These are phyloP conservation scores for Pseudogymnoascus destructans DNA, from an alignment of 2,329 filamentous ascomycete genomes.

Conservation along the genomic window DNA sequence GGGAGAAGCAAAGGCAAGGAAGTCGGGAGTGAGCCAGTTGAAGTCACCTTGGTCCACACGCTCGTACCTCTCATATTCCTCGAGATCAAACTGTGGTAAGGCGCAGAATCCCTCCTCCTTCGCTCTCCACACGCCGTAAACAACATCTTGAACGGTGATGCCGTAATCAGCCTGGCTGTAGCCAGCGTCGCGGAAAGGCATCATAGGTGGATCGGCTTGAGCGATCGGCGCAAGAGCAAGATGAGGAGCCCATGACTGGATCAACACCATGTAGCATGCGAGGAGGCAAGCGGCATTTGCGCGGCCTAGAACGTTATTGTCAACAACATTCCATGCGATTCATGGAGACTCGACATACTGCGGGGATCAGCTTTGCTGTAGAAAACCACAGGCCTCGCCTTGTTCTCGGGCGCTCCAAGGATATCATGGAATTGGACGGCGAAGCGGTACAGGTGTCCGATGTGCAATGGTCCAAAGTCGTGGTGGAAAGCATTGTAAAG, in stretches of 20 bases:
- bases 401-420: slow-evolving; percentile 79
- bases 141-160: slow-evolving; percentile 89
- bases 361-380: slow-evolving; percentile 87
- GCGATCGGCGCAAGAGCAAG: slow-evolving; percentile 89
- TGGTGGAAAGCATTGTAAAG: slow-evolving; percentile 98
- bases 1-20: slow-evolving; percentile 91
- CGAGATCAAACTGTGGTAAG: slow-evolving; percentile 85
- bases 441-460: slow-evolving; percentile 93
- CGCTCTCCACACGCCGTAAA: slow-evolving; percentile 97
- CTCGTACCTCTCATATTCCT: slow-evolving; percentile 94
- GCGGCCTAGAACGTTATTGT: slow-evolving; percentile 45
- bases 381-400: slow-evolving; percentile 82
- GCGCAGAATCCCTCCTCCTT: slow-evolving; percentile 91
- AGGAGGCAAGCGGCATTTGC: slow-evolving; percentile 90
- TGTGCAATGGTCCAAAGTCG: slow-evolving; percentile 94
- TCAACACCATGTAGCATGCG: slow-evolving; percentile 96
- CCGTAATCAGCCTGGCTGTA: slow-evolving; percentile 98
- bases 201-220: slow-evolving; percentile 90
- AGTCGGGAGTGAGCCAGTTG: slow-evolving; percentile 96
- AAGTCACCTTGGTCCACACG: slow-evolving; percentile 97
- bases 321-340: slow-evolving; percentile 14
- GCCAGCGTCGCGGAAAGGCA: slow-evolving; percentile 96
- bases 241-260: slow-evolving; percentile 95
- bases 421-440: slow-evolving; percentile 94
- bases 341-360: slow-evolving; percentile 43